Base-by-base conservation (phyloP, 306 rosid species). In the Pachyrhizus erosus region DNA sequence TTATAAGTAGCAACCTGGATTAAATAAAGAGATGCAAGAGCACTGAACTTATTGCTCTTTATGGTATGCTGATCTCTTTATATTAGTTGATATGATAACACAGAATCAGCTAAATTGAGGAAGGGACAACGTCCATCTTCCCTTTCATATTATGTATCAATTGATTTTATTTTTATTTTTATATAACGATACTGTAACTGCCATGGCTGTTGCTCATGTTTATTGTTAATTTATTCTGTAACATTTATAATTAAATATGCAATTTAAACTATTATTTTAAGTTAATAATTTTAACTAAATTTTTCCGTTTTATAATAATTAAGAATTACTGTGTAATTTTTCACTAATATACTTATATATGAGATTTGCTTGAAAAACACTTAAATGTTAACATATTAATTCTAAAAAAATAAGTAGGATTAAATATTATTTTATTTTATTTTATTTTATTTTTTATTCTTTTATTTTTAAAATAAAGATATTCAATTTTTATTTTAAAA, bases 51-150 rank as follows among this genome's bases (percentile, higher is more conserved):
- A 37, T 74, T 75, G 27, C 81, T 21, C 5, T 27, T 51, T 37
- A 11, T 21, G 69, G 23, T 39, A 65, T 72, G 46, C 75, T 31
- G 6, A 33, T 80, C 67, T 48, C 7, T 13, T 43, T 48, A 49
- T 33, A 58, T 75, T 54, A 5, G 14, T 37, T 40, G 0, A 39
- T 26, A 37, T 51, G 40, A 66, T 29, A 14, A 11, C 7, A 52
- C 18, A 27, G 17, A 18, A 75, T 75, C 15, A 39, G 26, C 85
- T 54, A 42, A 73, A 69, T 26, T 13, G 58, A 24, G 80, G 5
- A 78, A 65, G 40, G 26, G 58, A 60, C 46, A 17, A 17, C 73
- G 15, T 39, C 8, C 2, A 1, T 39, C 11, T 55, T n/a, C 58
- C 17, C 29, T 43, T 43, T 12, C 14, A 14, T 71, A 7, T 21